A percentile compares a stretch with the other conserved stretches of the same genome.
Evolutionary conservation across 768 basidiomycete genomes (phyloP).

Genomic region (Pilatotrama ljubarskyi): DNA sequence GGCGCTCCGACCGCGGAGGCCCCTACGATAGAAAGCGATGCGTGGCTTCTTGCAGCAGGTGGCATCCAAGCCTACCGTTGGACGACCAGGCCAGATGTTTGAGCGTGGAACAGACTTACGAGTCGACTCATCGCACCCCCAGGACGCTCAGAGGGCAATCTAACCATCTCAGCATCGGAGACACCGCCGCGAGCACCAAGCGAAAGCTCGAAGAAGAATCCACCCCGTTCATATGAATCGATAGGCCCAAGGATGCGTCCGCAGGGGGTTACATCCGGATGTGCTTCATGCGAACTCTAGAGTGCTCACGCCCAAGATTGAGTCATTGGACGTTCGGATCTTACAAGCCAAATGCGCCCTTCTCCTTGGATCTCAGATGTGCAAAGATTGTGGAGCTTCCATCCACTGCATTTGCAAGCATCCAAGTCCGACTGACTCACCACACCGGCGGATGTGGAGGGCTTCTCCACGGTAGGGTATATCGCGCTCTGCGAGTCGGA

Average conservation of each 20-base stretch:
- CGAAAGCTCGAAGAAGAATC: too few relatives aligned
- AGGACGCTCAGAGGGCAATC: background rate
- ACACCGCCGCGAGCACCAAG: background rate
- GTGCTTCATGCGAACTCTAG: background rate
- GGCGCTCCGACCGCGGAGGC: background rate
- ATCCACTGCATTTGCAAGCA: too few relatives aligned
- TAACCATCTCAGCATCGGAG: background rate
- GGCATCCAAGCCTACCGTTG: background rate
- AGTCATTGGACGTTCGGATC: conserved; percentile 5
- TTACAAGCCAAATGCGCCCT: background rate
- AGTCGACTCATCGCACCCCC: background rate
- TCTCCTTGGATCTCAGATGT: conserved; percentile 8
- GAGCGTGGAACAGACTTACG: background rate
- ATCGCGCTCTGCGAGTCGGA: too few relatives aligned
- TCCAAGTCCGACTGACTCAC: background rate
- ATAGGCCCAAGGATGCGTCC: background rate
- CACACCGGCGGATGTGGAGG: background rate
- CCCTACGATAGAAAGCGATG: background rate
- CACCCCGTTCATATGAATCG: background rate
- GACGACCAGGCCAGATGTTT: background rate
- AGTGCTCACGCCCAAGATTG: background rate
- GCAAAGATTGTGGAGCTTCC: background rate
- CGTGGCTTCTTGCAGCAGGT: too few relatives aligned
- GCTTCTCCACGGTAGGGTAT: background rate
- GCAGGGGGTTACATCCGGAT: too few relatives aligned